phyloP scores from a whole-genome alignment of 2,329 filamentous ascomycete genomes.

The Cadophora sp. region DNA sequence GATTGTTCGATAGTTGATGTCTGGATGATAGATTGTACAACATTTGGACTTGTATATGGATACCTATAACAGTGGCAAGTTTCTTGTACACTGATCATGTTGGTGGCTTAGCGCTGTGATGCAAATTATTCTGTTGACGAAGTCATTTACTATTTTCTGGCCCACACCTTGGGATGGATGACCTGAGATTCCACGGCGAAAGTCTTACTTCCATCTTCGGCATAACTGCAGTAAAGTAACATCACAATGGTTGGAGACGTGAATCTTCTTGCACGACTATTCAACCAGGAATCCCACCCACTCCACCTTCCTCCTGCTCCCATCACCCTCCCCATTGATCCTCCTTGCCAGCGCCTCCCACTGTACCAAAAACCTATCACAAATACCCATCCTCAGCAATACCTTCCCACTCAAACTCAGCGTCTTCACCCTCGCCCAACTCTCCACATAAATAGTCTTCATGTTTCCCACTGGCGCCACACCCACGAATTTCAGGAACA shows the following conservation, averaged over 20 bases:
- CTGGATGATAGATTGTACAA: conserved; percentile 24
- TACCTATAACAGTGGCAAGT: not conserved
- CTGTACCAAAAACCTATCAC: conserved; percentile 84
- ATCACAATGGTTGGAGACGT: too few species aligned
- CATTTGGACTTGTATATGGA: not conserved
- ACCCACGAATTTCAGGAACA: conserved; percentile 56
- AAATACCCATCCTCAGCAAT: conserved; percentile 66
- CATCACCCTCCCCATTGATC: conserved; percentile 35
- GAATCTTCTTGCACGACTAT: not conserved
- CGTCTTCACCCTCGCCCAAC: conserved; percentile 83
- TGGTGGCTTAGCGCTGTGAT: not conserved
- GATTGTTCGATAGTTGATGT: conserved; percentile 13
- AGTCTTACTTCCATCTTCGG: too few species aligned
- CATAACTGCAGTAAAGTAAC: too few species aligned
- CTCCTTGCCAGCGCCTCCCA: conserved; percentile 59
- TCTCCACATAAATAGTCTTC: conserved; percentile 86
- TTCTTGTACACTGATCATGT: not conserved
- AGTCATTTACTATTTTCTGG: not conserved
- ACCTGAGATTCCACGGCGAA: too few species aligned
- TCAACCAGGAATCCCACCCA: conserved; percentile 45
- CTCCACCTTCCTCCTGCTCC: conserved; percentile 35
- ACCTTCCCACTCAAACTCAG: conserved; percentile 86
- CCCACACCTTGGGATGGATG: too few species aligned
- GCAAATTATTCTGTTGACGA: not conserved
- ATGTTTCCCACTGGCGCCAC: conserved; percentile 64